These are phyloP conservation scores for Aspergillus costaricaensis DNA, from an alignment of 2,329 filamentous ascomycete genomes.

Conservation along the genomic window DNA sequence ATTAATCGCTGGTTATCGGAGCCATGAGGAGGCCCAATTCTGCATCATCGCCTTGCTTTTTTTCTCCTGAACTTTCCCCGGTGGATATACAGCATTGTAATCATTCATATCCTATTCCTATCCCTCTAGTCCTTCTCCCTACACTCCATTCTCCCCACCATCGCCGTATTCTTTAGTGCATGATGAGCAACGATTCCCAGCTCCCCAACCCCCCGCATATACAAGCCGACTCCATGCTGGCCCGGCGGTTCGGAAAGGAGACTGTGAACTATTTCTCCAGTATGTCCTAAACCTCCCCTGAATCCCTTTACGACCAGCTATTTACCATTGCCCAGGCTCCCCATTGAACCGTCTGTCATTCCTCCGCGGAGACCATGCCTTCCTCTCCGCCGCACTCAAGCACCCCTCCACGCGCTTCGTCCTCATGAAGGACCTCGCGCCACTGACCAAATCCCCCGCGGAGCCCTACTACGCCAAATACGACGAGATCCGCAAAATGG, in stretches of 20 bases:
- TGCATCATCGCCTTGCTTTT: not conserved
- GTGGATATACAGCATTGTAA: not conserved
- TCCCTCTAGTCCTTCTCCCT: not conserved
- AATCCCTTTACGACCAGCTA: not conserved
- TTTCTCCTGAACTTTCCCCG: not conserved
- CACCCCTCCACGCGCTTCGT: slow-evolving; percentile 64
- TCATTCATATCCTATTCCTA: not conserved
- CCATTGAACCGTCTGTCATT: slow-evolving; percentile 54
- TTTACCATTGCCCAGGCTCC: slow-evolving; percentile 39
- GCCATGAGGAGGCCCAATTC: slow-evolving; percentile 1
- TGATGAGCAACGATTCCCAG: slow-evolving; percentile 33
- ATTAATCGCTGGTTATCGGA: slow-evolving; percentile 20
- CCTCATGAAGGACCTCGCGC: slow-evolving; percentile 75
- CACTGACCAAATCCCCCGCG: slow-evolving; percentile 63
- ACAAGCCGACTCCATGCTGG: slow-evolving; percentile 58
- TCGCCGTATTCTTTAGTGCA: slow-evolving; percentile 12
- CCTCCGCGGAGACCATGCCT: slow-evolving; percentile 49
- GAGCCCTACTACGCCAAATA: slow-evolving; percentile 69
- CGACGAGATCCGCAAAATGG: slow-evolving; percentile 68
- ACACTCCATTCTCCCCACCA: not conserved
- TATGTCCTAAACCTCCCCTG: slow-evolving; percentile 21
- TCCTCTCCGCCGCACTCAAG: slow-evolving; percentile 50
- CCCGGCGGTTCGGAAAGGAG: slow-evolving; percentile 52
- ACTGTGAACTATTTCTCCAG: slow-evolving; percentile 55
- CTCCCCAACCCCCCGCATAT: slow-evolving; percentile 62